Percentiles rank a stretch among this genome's conserved stretches.
These are phyloP conservation scores for Pyricularia sp. DNA, from an alignment of 2,329 filamentous ascomycete genomes.

Conservation along the genomic window DNA sequence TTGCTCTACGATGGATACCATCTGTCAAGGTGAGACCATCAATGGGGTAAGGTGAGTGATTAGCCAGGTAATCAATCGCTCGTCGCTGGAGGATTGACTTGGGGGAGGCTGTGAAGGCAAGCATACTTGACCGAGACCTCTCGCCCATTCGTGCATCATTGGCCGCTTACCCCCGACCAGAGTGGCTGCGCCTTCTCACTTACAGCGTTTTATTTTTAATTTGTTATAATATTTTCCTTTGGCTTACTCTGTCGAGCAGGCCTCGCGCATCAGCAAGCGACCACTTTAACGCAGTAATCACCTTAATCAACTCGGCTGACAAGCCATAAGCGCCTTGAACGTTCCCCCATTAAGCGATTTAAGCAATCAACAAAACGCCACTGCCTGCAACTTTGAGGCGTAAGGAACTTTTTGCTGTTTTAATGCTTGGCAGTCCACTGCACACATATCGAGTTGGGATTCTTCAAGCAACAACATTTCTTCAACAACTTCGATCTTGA, in stretches of 20 bases:
- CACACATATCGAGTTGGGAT: not conserved
- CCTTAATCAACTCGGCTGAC: not conserved
- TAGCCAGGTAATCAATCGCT: not conserved
- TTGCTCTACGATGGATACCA: not conserved
- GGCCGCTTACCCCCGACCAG: not conserved
- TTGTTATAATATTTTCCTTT: not conserved
- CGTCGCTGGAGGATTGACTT: not conserved
- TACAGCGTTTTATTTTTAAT: not conserved
- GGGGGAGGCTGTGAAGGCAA: not conserved
- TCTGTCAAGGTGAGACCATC: not conserved
- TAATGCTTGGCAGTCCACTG: not conserved
- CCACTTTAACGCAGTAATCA: not conserved
- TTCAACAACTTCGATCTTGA: not conserved
- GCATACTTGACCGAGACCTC: not conserved
- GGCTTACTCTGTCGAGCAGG: not conserved
- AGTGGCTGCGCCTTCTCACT: not conserved
- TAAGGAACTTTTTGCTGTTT: not conserved
- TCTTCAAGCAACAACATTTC: not conserved
- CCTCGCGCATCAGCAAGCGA: not conserved
- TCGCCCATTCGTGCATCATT: not conserved
- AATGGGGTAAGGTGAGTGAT: not conserved
- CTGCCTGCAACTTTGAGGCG: not conserved
- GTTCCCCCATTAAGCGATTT: not conserved
- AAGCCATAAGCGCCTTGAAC: not conserved
- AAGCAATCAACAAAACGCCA: not conserved